Evolutionary conservation across 345 rosid species (phyloP).

Genomic region (Eucalyptus lansdowneana): DNA sequence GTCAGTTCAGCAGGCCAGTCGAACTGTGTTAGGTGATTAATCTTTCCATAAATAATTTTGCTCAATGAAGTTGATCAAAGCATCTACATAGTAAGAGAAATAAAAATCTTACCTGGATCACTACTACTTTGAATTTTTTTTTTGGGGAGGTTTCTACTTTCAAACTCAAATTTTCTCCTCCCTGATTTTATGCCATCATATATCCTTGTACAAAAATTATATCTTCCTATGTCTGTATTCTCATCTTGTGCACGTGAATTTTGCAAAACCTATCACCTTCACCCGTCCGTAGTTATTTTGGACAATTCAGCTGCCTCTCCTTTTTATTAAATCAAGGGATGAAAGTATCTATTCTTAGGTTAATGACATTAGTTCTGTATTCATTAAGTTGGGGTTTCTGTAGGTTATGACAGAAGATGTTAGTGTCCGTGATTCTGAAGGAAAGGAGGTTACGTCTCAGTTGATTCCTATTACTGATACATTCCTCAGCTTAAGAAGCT

Average conservation of each 20-base stretch:
- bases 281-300: background rate
- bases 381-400: slow-evolving; percentile 1
- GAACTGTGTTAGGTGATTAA: background rate
- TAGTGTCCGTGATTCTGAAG: slow-evolving; percentile 64
- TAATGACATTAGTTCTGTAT: background rate
- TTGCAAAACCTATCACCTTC: background rate
- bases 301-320: background rate
- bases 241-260: background rate
- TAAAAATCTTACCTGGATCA: background rate
- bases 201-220: background rate
- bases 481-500: slow-evolving; percentile 39
- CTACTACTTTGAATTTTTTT: background rate
- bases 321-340: background rate
- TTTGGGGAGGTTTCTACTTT: background rate
- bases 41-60: background rate
- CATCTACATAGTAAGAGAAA: background rate
- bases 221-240: background rate
- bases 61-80: background rate
- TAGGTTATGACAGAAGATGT: slow-evolving; percentile 59
- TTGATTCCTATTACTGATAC: slow-evolving; percentile 66
- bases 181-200: background rate
- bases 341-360: background rate
- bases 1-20: background rate
- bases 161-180: background rate
- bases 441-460: slow-evolving; percentile 75